Percentiles rank a stretch among this genome's conserved stretches.
Evolutionary conservation across 2,329 filamentous ascomycete species (phyloP).

Genomic region (Sarocladium strictum): DNA sequence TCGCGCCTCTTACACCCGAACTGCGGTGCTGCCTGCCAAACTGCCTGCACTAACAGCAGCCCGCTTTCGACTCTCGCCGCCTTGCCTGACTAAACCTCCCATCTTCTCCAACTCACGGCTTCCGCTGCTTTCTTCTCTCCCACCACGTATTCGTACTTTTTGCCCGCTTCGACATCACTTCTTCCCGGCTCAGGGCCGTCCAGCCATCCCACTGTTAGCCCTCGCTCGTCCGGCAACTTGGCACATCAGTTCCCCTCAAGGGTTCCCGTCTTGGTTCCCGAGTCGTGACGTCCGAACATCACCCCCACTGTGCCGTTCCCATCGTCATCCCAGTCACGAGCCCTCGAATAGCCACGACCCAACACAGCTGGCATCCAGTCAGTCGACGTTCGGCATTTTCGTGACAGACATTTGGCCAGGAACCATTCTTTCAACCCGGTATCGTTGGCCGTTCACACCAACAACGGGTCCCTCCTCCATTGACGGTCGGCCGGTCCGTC

Average conservation of each 20-base stretch:
- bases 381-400: not conserved
- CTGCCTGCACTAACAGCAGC: no score
- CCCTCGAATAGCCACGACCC: not conserved
- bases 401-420: not conserved
- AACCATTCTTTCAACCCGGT: not conserved
- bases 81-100: slow-evolving; percentile 6
- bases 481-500: slow-evolving; percentile 4
- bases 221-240: not conserved
- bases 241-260: not conserved
- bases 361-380: not conserved
- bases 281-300: not conserved
- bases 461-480: not conserved
- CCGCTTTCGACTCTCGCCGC: not conserved
- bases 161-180: not conserved
- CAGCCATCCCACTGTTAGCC: not conserved
- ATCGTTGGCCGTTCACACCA: not conserved
- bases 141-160: not conserved
- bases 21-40: no score
- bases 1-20: no score
- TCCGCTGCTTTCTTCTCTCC: not conserved
- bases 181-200: not conserved
- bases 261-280: not conserved
- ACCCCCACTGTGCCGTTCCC: not conserved
- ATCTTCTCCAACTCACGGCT: not conserved
- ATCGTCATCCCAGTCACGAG: not conserved